Percentiles rank a stretch among this genome's conserved stretches.
Evolutionary conservation across 192 early-diverging fungal species (phyloP).

Genomic region (Spizellomyces sp.): DNA sequence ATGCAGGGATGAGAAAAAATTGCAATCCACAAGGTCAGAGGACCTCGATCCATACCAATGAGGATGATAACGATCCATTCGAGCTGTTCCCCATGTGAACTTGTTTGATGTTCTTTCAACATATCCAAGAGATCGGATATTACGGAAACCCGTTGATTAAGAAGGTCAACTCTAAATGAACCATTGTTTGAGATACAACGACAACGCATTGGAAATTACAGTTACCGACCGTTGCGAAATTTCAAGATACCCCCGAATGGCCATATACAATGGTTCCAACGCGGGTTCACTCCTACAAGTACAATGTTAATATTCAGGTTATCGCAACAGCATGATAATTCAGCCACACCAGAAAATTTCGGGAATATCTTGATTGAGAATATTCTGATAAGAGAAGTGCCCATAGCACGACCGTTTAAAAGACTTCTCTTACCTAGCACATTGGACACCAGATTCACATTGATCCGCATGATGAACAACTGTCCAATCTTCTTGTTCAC

Average conservation of each 20-base stretch:
- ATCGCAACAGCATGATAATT: not conserved
- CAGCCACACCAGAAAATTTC: constrained; percentile 74
- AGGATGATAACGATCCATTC: constrained; percentile 96
- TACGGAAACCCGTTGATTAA: constrained; percentile 91
- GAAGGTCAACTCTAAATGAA: constrained; percentile 69
- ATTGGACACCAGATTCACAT: constrained; percentile 82
- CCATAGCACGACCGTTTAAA: not conserved
- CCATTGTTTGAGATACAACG: not conserved
- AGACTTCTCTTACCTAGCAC: constrained; percentile 60
- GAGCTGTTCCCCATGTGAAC: constrained; percentile 85
- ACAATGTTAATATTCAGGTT: not conserved
- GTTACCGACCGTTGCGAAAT: constrained; percentile 44
- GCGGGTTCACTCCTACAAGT: constrained; percentile 58
- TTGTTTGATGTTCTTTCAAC: constrained; percentile 92
- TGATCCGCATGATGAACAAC: constrained; percentile 75
- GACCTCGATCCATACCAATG: constrained; percentile 55
- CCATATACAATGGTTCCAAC: constrained; percentile 75
- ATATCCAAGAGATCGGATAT: constrained; percentile 90
- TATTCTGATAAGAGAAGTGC: not conserved
- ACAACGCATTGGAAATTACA: not conserved
- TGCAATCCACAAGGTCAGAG: not conserved
- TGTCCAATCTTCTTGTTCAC: constrained; percentile 92
- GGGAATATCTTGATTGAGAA: constrained; percentile 57
- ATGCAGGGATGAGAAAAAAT: not conserved
- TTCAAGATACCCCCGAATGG: constrained; percentile 76